Evolutionary conservation across 1,139 yeast species (phyloP), one percentile per base, ranked within the genome.

Genomic region (Taphrina deformans): DNA sequence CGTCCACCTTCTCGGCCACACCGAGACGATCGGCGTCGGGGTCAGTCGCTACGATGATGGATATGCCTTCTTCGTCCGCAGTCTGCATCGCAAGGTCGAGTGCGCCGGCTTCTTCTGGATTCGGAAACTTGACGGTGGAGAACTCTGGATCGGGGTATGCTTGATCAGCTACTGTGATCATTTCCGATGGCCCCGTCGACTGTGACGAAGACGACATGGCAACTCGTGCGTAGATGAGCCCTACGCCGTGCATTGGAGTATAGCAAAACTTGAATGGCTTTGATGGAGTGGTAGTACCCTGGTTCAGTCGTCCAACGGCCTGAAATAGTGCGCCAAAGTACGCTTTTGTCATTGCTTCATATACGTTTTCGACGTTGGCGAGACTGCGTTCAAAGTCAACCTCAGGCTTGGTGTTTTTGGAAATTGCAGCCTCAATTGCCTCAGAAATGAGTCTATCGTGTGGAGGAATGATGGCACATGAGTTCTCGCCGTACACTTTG

Each of bases 181-280:
- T 73, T 24, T 73, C 76, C 7, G 68, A 55, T 14, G 31, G 38
- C 16, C 74, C 66, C 1, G 10, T 38, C 10, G 48, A 38, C 31
- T 35, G 35, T 21, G 58, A 18, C 7, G 35, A 33, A 18, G 45
- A 31, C 35, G 70, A 72, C 55, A 65, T 73, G 31, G 70, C 73
- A 53, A 59, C 72, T 69, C 45, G 75, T 71, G 76, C 71, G 67
- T 74, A 60, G 46, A 74, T 72, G 50, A 80, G 76, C 0, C 99
- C 98, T 12, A 92, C 96, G 1, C 98, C 99, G 75, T 93, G 98
- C 86, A 93, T 86, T 16, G 98, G 96, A 0, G 98, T 92, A 73
- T 92, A 93, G 1, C 90, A 89, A 70, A 88, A 86, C 66, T 35
- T 24, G 24, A 62, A 41, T 29, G 41, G 41, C 31, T 46, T 29